Evolutionary conservation across 345 rosid genomes (phyloP), one percentile per base, ranked within the genome.

Genomic region (Leavenworthia alabamica): DNA sequence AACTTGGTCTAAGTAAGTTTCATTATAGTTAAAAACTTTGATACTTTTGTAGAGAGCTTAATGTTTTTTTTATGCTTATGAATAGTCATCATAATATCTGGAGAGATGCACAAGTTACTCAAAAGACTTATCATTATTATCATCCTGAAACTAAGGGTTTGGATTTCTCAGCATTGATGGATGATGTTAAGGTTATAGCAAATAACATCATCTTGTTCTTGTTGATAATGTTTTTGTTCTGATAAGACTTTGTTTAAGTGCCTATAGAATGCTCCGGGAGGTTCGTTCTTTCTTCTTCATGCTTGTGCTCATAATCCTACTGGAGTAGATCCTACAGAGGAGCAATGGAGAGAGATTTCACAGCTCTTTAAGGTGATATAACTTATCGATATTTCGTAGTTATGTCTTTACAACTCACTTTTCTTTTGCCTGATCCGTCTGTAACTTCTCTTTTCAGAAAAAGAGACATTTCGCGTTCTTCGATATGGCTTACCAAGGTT

Each of bases 401-500:
- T 43, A 11, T 22, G 14, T 50, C 11, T 42, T 42, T 49, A 3
- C 68, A 33, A 42, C 14, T 23, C 29, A 2, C 7, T 7, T 20
- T 33, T 8, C 12, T 16, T 20, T 36, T 20, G 4, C 49, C 7
- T 40, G 47, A 2, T 42, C 50, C n/a, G 11, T 62, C 19, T 4
- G 3, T 7, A 11, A 26, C 48, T 73, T 17, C 28, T 27, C 40
- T 17, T 60, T 78, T 71, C 81, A 92, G 98, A 79, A 50, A 1
- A 92, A 89, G 73, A 83, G 80, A 7, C 96, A 92, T 64, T 89
- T 92, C 72, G 74, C 98, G 59, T 83, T 92, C 77, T 92, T 92
- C 69, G 98, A 92, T 67, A 92, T 88, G 98, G 98, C 98, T 13
- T 92, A 88, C 76, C 98, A 92, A 85, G 96, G 96, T 55, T 92